Evolutionary conservation across 176 grass and related monocot species (phyloP), one percentile per base, ranked within the genome.

Genomic region (Olyra latifolia): DNA sequence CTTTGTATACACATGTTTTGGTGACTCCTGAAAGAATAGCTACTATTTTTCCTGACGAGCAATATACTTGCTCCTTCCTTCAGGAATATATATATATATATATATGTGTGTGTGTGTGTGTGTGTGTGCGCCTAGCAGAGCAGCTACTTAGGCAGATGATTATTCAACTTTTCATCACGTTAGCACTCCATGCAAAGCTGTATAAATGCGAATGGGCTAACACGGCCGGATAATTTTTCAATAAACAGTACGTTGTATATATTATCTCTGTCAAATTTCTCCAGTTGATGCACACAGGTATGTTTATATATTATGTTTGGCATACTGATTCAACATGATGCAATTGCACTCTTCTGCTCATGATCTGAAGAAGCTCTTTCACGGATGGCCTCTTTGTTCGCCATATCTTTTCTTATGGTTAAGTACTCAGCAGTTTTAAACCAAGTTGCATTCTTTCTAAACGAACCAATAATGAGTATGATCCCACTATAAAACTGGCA

Each of bases 281-380:
- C 64, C 10, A 39, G 30, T 8, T 5, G 13, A 59, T 60, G 46
- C 16, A 24, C 25, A 72, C 62, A 46, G 2, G 6, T 56, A 6
- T 32, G 43, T n/a, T 12, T 40, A 19, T 57, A 42, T 50, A 49
- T 68, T 30, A 66, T 47, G 17, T 8, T 24, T 39, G 38, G 41
- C 40, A 58, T 22, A 62, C 75, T 56, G 39, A 65, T 82, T 48
- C 56, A 63, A 41, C 57, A 73, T 27, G 28, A 39, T 72, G 20
- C 25, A 62, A 25, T 32, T 55, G 38, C 5, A 50, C 25, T 76
- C 25, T 47, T 89, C 2, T 62, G 20, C 55, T 70, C 45, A 80
- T 55, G 62, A 76, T 74, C 41, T 35, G 20, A 20, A 69, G 19
- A 73, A 56, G 35, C 39, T 85, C 46, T 47, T 71, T 39, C 54